phyloP scores from a whole-genome alignment of 176 grass and related monocot genomes.

The Oryza meyeriana region DNA sequence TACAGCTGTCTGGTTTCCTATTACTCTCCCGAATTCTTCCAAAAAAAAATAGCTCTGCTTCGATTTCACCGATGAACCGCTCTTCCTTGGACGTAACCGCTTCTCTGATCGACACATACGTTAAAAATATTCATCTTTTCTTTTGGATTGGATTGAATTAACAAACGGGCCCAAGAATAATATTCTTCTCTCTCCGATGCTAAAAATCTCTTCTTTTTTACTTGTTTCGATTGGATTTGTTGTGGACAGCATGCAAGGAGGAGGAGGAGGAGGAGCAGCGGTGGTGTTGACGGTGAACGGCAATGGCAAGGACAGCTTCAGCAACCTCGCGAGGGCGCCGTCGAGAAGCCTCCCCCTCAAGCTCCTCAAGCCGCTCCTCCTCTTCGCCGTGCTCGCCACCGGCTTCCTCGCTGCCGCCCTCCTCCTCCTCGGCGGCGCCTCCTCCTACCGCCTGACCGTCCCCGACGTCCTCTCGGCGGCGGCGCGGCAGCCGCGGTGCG shows the following conservation, averaged over 20 bases:
- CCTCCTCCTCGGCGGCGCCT: neutral
- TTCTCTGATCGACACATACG: neutral
- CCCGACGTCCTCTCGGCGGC: neutral
- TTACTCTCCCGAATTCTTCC: neutral
- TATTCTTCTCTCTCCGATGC: neutral
- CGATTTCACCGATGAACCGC: neutral
- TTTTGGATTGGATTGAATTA: neutral
- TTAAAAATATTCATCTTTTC: neutral
- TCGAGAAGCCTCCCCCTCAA: slow-evolving; percentile 30
- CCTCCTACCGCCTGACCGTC: slow-evolving; percentile 4
- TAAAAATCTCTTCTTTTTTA: slow-evolving; percentile 14
- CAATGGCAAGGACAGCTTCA: slow-evolving; percentile 19
- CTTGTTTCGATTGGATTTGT: neutral
- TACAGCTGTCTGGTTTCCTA: neutral
- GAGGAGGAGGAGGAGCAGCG: neutral
- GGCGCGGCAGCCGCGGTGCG: neutral
- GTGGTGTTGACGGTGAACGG: neutral
- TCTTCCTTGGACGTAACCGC: neutral
- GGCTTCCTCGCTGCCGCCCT: slow-evolving; percentile 33
- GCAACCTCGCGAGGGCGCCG: neutral
- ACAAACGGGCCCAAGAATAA: neutral
- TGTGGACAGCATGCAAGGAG: slow-evolving; percentile 25
- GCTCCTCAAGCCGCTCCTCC: slow-evolving; percentile 33
- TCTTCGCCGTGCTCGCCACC: slow-evolving; percentile 36
- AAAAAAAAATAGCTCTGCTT: neutral